A percentile compares a stretch with the other conserved stretches of the same genome.
phyloP scores from a whole-genome alignment of 352 stramenopile species.

The Peronospora tabacina region DNA sequence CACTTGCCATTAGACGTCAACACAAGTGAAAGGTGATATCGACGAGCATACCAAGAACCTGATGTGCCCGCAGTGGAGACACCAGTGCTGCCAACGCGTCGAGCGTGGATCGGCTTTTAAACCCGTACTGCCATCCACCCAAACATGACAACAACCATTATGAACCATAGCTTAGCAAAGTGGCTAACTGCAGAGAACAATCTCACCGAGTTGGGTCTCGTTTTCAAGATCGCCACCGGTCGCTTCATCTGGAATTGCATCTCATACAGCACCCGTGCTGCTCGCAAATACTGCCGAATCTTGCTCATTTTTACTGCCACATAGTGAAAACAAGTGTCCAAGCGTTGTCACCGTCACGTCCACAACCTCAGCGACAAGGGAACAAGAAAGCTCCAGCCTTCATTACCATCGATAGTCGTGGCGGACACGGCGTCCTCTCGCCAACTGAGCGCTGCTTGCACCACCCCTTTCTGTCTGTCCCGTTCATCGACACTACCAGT shows the following conservation, averaged over 20 bases:
- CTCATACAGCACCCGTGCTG: constrained; percentile 57
- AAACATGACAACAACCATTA: constrained; percentile 1
- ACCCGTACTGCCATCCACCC: constrained; percentile 42
- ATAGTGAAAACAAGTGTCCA: not conserved
- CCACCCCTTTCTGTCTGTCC: constrained; percentile 8
- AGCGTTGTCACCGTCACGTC: not conserved
- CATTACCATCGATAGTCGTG: constrained; percentile 24
- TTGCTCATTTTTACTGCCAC: constrained; percentile 49
- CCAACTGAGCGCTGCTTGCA: constrained; percentile 19
- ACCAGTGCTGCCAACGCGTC: constrained; percentile 56
- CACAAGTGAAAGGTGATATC: not conserved
- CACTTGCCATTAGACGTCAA: constrained; percentile 4
- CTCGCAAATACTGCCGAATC: constrained; percentile 49
- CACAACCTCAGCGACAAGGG: not conserved
- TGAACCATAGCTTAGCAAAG: not conserved
- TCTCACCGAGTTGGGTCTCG: constrained; percentile 52
- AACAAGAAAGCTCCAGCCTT: not conserved
- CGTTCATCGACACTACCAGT: constrained; percentile 17
- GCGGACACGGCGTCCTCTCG: constrained; percentile 7
- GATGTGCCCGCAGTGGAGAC: constrained; percentile 52
- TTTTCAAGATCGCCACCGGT: constrained; percentile 62
- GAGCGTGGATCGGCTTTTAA: constrained; percentile 59
- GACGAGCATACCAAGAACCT: constrained; percentile 52
- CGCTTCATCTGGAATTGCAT: constrained; percentile 70
- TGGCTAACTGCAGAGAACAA: not conserved